Percentiles rank a stretch among this genome's conserved stretches.
Conservation (phyloP, 306 rosid genomes). For the Castanea sativa region DNA sequence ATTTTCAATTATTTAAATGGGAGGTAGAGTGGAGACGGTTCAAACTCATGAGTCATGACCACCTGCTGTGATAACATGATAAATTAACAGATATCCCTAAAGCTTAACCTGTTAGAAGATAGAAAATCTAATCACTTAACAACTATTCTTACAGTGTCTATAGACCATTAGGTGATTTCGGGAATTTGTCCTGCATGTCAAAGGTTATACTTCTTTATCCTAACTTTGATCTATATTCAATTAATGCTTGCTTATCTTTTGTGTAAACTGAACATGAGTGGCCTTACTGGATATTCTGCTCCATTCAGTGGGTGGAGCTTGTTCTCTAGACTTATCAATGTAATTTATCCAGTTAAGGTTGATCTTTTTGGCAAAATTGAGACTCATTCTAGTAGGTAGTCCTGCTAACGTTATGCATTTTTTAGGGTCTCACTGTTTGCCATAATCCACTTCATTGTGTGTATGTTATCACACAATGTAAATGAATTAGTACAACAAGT, state of each 20-base stretch:
- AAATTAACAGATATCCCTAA: too few species aligned
- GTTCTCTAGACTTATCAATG: neutral
- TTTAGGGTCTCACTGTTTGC: neutral
- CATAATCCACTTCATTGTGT: neutral
- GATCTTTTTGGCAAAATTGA: neutral
- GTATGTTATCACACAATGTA: neutral
- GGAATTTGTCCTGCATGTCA: neutral
- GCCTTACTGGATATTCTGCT: neutral
- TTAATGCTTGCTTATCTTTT: neutral
- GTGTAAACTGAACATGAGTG: neutral
- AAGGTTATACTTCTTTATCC: too few species aligned
- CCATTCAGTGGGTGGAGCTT: neutral
- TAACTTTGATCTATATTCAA: neutral
- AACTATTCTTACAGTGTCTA: too few species aligned
- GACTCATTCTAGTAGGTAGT: neutral
- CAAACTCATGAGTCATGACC: too few species aligned
- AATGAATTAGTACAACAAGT: neutral
- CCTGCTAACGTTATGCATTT: neutral
- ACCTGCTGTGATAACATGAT: too few species aligned
- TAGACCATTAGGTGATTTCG: neutral
- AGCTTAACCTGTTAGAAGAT: too few species aligned
- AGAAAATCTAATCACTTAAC: too few species aligned
- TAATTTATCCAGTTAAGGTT: neutral
- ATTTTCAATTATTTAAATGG: too few species aligned
- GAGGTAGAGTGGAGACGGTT: too few species aligned